Base-by-base conservation (phyloP, 2,329 filamentous ascomycete genomes). In the Monilinia fructicola region DNA sequence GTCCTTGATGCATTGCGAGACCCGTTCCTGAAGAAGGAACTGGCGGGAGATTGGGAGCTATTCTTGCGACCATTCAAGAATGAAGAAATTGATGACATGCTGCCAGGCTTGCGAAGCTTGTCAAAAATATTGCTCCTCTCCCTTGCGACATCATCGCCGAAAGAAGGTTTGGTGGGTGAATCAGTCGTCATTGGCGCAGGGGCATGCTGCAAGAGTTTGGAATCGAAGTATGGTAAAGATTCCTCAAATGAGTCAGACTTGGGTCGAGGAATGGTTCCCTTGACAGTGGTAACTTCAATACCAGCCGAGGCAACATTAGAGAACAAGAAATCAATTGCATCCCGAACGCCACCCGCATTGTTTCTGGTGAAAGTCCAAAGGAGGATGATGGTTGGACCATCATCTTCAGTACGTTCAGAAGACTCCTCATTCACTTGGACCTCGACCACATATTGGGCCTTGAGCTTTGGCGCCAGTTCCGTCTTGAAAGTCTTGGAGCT, bases 191-290 rank as follows among this genome's bases (percentile, higher is more conserved):
- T 84, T 1, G 91, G 86, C 5, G 90, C 86, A 46, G 94, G 93
- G 4, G 94, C 93, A 74, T 96, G 93, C 78, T 98, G 95, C 64
- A 99, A 85, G 55, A 99, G 85, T 81, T 97, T 98, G 2, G 94
- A 97, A 77, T 97, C 92, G 76, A 99, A 99, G 81, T 93, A 98
- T 67, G 93, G 94, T 63, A 98, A 84, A 10, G 94, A 96, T 74
- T 99, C 94, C 77, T 99, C 95, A 71, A 99, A 99, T 0, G 95
- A 97, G 78, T 99, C 95, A 0, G 95, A 98, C 81, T 98, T 97
- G 70, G 95, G 95, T n/a, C 95, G 90, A 26, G 94, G 93, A 71
- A 98, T 95, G n/a, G 92, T 89, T 63, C 95, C 95, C 78, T 96
- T 96, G 74, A 98, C 88, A 53, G 93, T 89, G 67, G 86, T 91